Percentiles rank a stretch among this genome's conserved stretches.
Evolutionary conservation across 2,329 filamentous ascomycete species (phyloP).

Genomic region (Diaporthe humulicola): DNA sequence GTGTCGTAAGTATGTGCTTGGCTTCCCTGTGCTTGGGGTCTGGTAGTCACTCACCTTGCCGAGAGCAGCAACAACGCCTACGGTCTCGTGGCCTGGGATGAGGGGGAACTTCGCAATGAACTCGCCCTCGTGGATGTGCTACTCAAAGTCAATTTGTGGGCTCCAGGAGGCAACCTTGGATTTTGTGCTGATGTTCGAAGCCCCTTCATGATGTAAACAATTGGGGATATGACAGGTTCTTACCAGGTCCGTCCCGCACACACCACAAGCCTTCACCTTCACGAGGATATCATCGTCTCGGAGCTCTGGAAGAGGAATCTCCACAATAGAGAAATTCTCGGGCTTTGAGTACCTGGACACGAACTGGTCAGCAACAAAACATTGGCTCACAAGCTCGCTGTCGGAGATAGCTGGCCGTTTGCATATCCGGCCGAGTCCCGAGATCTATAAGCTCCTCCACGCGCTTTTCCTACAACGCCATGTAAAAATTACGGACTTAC

Average conservation of each 20-base stretch:
- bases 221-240: conserved; percentile 20
- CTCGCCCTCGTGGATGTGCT: conserved; percentile 77
- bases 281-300: conserved; percentile 72
- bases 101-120: conserved; percentile 75
- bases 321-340: conserved; percentile 70
- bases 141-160: conserved; percentile 26
- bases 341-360: conserved; percentile 43
- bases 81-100: conserved; percentile 77
- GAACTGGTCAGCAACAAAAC: neutral
- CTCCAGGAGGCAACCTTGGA: neutral
- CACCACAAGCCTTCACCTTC: conserved; percentile 77
- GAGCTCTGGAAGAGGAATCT: conserved; percentile 72
- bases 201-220: neutral
- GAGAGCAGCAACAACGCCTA: conserved; percentile 72
- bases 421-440: neutral
- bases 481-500: conserved; percentile 29
- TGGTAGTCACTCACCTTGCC: conserved; percentile 50
- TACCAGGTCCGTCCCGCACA: conserved; percentile 66
- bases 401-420: neutral
- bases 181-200: neutral
- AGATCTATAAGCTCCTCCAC: neutral
- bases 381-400: neutral
- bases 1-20: neutral
- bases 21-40: neutral
- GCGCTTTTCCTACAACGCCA: too few relatives aligned